phyloP scores from a whole-genome alignment of 768 basidiomycete genomes.

The Amanita exitialis region DNA sequence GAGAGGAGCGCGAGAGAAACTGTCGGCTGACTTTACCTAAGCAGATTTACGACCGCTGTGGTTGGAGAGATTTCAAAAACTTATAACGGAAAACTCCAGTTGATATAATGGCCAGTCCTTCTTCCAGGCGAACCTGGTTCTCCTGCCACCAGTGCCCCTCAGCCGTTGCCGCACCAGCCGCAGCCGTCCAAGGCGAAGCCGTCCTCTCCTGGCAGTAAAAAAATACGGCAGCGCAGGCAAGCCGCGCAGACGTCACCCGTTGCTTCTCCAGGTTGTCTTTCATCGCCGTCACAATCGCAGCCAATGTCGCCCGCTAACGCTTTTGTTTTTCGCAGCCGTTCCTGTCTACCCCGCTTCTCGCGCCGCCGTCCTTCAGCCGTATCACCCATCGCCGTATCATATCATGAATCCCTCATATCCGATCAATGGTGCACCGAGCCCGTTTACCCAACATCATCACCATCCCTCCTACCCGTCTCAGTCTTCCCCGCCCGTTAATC shows the following conservation, averaged over 20 bases:
- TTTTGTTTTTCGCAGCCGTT: constrained; percentile 8
- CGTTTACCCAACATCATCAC: constrained; percentile 26
- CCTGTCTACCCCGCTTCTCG: constrained; percentile 20
- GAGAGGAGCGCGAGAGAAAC: background rate
- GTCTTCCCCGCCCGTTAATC: constrained; percentile 21
- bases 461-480: constrained; percentile 23
- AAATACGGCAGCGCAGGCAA: constrained; percentile 44
- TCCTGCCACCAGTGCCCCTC: constrained; percentile 18
- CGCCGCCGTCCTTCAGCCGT: constrained; percentile 41
- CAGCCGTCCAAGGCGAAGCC: constrained; percentile 37
- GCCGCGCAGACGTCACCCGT: constrained; percentile 15
- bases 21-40: constrained; percentile 25
- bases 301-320: background rate
- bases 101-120: constrained; percentile 25
- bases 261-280: background rate
- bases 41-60: constrained; percentile 22
- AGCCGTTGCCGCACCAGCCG: constrained; percentile 40
- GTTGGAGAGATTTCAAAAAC: constrained; percentile 7
- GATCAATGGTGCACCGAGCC: constrained; percentile 36
- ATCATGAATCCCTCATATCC: constrained; percentile 70
- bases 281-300: background rate
- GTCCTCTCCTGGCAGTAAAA: constrained; percentile 33
- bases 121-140: constrained; percentile 37
- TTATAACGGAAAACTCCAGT: constrained; percentile 29
- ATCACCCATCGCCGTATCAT: constrained; percentile 40